phyloP scores from a whole-genome alignment of 1,139 yeast genomes.

The Ogataea hybrid region DNA sequence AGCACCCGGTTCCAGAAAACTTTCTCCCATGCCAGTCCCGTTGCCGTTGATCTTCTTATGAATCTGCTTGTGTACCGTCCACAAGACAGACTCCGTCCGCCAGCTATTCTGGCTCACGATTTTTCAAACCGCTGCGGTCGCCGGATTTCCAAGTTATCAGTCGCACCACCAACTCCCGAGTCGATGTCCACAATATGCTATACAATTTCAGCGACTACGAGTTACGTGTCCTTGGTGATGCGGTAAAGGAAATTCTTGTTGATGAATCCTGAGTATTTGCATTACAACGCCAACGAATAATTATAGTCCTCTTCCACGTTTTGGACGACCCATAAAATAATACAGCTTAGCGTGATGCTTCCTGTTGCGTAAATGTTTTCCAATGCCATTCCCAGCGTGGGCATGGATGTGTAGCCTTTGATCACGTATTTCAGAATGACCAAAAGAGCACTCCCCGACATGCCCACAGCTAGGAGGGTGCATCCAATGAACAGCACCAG shows the following conservation, averaged over 20 bases:
- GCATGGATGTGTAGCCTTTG: conserved; percentile 70
- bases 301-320: conserved; percentile 95
- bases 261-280: conserved; percentile 8
- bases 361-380: conserved; percentile 82
- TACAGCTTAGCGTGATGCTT: conserved; percentile 82
- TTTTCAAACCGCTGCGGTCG: conserved; percentile 68
- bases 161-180: conserved; percentile 20
- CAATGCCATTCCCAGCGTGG: conserved; percentile 94
- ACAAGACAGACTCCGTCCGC: conserved; percentile 61
- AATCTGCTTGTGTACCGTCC: conserved; percentile 74
- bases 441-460: conserved; percentile 42
- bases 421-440: conserved; percentile 78
- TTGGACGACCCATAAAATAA: conserved; percentile 88
- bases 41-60: conserved; percentile 68
- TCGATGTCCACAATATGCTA: conserved; percentile 38
- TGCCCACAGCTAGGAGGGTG: conserved; percentile 88
- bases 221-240: conserved; percentile 46
- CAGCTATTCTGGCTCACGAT: conserved; percentile 65
- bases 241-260: conserved; percentile 25
- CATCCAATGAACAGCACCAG: conserved; percentile 88
- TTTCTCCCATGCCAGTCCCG: conserved; percentile 66
- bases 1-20: conserved; percentile 64
- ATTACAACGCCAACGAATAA: conserved; percentile 76
- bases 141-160: conserved; percentile 49
- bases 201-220: conserved; percentile 56